A percentile compares a stretch with the other conserved stretches of the same genome.
These are phyloP conservation scores for Trichophyton verrucosum DNA, from an alignment of 2,329 filamentous ascomycete species.

Conservation along the genomic window DNA sequence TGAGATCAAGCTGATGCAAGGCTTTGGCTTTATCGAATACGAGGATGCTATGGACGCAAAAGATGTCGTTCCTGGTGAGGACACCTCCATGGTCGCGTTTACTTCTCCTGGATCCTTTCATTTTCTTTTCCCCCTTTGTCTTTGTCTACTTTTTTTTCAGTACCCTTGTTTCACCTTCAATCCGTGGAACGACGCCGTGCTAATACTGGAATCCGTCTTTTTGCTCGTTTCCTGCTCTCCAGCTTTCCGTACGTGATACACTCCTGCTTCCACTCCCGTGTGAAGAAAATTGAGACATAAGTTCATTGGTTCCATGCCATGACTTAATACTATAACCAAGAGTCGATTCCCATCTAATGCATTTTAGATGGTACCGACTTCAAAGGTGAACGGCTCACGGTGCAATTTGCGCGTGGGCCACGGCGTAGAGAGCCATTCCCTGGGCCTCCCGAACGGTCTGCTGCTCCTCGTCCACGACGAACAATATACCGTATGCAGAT, in stretches of 20 bases:
- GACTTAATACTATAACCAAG: slow-evolving; percentile 8
- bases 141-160: not conserved
- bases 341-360: not conserved
- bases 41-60: slow-evolving; percentile 96
- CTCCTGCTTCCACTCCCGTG: slow-evolving; percentile 1
- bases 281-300: slow-evolving; percentile 24
- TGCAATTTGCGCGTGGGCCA: slow-evolving; percentile 92
- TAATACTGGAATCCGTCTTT: slow-evolving; percentile 6
- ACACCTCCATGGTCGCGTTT: slow-evolving; percentile 9
- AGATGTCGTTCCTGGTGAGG: slow-evolving; percentile 92
- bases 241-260: slow-evolving; percentile 43
- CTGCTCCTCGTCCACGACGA: slow-evolving; percentile 68
- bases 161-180: not conserved
- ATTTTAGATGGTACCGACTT: slow-evolving; percentile 82
- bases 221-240: slow-evolving; percentile 4
- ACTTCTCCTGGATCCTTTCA: not conserved
- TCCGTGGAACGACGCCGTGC: not conserved
- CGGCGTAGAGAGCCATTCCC: slow-evolving; percentile 55
- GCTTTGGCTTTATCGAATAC: slow-evolving; percentile 99
- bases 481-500: slow-evolving; percentile 97
- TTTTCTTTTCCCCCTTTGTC: not conserved
- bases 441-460: slow-evolving; percentile 49
- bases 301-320: slow-evolving; percentile 43
- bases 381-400: slow-evolving; percentile 93
- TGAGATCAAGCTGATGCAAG: slow-evolving; percentile 99